Base-by-base conservation (phyloP, 371 early-diverging fungal genomes). In the Hamiltosporidium tvaerminnensis region DNA sequence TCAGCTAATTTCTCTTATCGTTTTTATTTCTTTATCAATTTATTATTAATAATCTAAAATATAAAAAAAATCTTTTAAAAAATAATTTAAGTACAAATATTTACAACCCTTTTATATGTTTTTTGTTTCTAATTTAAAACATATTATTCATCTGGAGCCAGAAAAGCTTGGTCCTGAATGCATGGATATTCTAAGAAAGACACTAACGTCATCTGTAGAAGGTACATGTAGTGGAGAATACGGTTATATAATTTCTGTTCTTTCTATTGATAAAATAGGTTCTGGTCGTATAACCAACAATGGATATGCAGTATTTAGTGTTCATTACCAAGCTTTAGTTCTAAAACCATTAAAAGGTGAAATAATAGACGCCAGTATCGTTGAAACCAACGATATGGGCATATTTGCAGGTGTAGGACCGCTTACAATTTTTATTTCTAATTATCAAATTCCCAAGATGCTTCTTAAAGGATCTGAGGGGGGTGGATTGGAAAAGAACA, bases 351-450 rank as follows among this genome's bases (percentile, higher is more conserved):
- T 56, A 34, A 75, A 74, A 48, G 68, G 69, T 2, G 80, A 79
- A 53, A 64, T 76, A 31, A 41, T 77, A 2, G 75, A 79, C 56
- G 77, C 77, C 1, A 60, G 53, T n/a, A 72, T 79, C 12, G 68
- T 69, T 38, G 79, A 79, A 37, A 69, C 65, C 50, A 73, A 71
- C 56, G 74, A 71, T 50, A 73, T 79, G 70, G 80, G 80, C 7
- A 53, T 74, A 5, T 79, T 79, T 66, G 68, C 73, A 31, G 64
- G 60, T 38, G 68, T 73, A 48, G 80, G 80, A 2, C 80, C 80
- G 2, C 63, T 79, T 1, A 70, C 71, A 33, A 62, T 79, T 16
- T 79, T 79, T 71, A 68, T 79, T 38, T 67, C 67, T 2, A 79
- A 66, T 52, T 72, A 75, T 60, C 75, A 77, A 48, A 75, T 79